Evolutionary conservation across 148 eudicot species (phyloP).

Genomic region (Arctostaphylos glauca): DNA sequence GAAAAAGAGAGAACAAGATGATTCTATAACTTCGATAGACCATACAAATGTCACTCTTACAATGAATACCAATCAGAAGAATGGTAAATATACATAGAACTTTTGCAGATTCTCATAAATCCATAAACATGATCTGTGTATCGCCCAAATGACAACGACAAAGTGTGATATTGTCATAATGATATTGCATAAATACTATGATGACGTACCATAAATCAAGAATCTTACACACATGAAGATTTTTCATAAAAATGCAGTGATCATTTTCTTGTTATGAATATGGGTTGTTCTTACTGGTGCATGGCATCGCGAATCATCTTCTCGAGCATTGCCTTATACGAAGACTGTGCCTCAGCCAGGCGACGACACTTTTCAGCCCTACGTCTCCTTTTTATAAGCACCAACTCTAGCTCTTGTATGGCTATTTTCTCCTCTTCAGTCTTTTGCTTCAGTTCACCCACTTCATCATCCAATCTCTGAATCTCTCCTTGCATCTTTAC

Average conservation of each 20-base stretch:
- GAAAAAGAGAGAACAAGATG: neutral
- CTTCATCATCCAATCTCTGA: slow-evolving; percentile 72
- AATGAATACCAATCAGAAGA: neutral
- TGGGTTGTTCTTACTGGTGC: slow-evolving; percentile 77
- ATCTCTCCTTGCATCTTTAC: slow-evolving; percentile 67
- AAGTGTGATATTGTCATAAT: neutral
- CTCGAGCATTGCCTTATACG: slow-evolving; percentile 77
- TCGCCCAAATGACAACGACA: neutral
- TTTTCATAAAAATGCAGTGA: neutral
- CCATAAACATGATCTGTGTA: neutral
- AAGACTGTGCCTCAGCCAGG: slow-evolving; percentile 85
- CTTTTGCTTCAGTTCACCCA: slow-evolving; percentile 50
- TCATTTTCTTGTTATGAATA: neutral
- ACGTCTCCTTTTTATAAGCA: slow-evolving; percentile 62
- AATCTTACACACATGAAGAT: neutral
- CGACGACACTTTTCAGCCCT: slow-evolving; percentile 78
- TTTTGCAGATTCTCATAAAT: neutral
- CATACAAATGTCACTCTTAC: neutral
- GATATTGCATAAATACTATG: neutral
- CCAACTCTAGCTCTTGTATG: slow-evolving; percentile 76
- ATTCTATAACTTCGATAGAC: neutral
- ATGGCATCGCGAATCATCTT: slow-evolving; percentile 94
- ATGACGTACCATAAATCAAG: neutral
- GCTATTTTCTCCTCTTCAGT: slow-evolving; percentile 74
- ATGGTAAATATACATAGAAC: neutral